Evolutionary conservation across 305 asterid species (phyloP), one percentile per base, ranked within the genome.

Genomic region (Solanum hybrid): DNA sequence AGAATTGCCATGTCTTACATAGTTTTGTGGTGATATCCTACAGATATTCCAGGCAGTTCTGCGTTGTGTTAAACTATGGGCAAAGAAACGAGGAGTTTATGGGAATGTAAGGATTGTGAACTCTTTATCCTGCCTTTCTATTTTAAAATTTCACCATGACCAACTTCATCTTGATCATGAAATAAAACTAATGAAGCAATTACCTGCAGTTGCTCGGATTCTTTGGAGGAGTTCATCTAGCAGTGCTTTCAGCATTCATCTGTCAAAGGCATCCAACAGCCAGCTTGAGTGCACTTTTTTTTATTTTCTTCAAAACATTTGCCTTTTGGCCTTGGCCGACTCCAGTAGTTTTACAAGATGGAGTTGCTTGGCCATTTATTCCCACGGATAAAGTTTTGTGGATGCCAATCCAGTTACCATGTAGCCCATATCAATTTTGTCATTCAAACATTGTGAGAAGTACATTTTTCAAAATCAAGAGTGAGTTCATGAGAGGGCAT

Each of bases 241-340:
- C 97, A 3, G 94, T 94, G 40, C 93, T 94, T 87, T 91, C 91
- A 10, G 95, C 95, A 78, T 90, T 92, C 84, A 85, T 94, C 77
- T 94, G 95, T 90, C 93, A 88, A 90, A 92, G 93, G 94, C 89
- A 94, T 89, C 94, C 94, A 66, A 72, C 78, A 76, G 90, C 90
- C 42, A 78, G 88, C 38, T 89, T 93, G 92, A 76, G 88, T 79
- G 81, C 90, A 66, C 86, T 93, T 79, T 56, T 92, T 45, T 90
- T 91, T 17, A 88, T 90, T 19, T 94, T 94, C 91, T 92, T 92
- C 87, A 89, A 89, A 88, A 93, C 94, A 72, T 93, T 92, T 89
- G 94, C 95, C 85, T 91, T 90, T 88, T 94, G 97, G 97, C 93
- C 94, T 80, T 94, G 97, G 94, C 97, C 95, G 66, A 91, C 89